phyloP scores from a whole-genome alignment of 768 basidiomycete genomes.

The Suillus placidus region DNA sequence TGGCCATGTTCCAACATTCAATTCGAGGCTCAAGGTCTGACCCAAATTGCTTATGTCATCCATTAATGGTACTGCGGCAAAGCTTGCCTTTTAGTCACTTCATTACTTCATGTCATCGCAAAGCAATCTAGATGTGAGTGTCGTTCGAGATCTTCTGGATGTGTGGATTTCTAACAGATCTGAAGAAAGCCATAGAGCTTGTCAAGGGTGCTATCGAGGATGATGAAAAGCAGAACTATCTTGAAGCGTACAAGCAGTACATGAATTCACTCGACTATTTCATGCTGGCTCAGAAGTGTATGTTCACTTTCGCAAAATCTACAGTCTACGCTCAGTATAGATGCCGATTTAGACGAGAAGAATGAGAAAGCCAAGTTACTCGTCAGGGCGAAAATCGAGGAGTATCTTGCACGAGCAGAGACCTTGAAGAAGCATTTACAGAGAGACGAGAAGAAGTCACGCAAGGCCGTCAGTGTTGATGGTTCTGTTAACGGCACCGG shows the following conservation, averaged over 20 bases:
- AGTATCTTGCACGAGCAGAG: slow-evolving; percentile 92
- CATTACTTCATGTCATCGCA: slow-evolving; percentile 43
- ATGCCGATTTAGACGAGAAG: slow-evolving; percentile 62
- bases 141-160: neutral
- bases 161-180: slow-evolving; percentile 21
- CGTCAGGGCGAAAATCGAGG: slow-evolving; percentile 85
- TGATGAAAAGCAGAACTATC: slow-evolving; percentile 91
- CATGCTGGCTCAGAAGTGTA: slow-evolving; percentile 95
- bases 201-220: slow-evolving; percentile 93
- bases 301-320: slow-evolving; percentile 10
- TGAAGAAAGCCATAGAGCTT: slow-evolving; percentile 82
- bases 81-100: slow-evolving; percentile 1
- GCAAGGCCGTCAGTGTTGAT: slow-evolving; percentile 51
- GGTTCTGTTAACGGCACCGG: slow-evolving; percentile 44
- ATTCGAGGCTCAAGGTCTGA: neutral
- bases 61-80: neutral
- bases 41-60: slow-evolving; percentile 12
- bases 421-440: slow-evolving; percentile 83
- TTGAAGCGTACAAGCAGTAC: slow-evolving; percentile 92
- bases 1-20: slow-evolving; percentile 3
- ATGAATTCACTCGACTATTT: slow-evolving; percentile 97
- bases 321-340: slow-evolving; percentile 29
- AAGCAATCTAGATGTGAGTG: slow-evolving; percentile 51
- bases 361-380: slow-evolving; percentile 89
- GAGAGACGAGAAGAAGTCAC: slow-evolving; percentile 59